phyloP scores from a whole-genome alignment of 2,329 filamentous ascomycete species.

The Penicillium sp. region DNA sequence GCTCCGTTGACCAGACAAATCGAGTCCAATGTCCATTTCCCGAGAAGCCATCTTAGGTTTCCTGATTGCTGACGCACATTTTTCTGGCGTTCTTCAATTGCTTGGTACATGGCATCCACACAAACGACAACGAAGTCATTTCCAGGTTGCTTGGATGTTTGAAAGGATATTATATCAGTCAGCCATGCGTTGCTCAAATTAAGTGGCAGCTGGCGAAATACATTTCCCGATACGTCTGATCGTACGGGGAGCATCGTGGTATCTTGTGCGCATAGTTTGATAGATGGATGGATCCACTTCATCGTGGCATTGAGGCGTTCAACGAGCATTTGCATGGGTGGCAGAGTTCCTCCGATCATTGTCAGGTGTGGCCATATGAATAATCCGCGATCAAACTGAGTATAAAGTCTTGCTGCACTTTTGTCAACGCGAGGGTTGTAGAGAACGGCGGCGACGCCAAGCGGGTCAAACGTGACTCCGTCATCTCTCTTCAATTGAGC shows the following conservation, averaged over 20 bases:
- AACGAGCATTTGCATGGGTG: slow-evolving; percentile 34
- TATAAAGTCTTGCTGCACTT: slow-evolving; percentile 33
- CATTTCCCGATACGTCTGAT: slow-evolving; percentile 27
- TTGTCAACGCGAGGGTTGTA: slow-evolving; percentile 33
- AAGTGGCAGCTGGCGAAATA: slow-evolving; percentile 34
- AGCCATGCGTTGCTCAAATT: slow-evolving; percentile 33
- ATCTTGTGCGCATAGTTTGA: slow-evolving; percentile 32
- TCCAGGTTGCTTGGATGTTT: slow-evolving; percentile 18
- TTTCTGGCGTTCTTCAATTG: slow-evolving; percentile 1
- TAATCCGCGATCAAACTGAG: slow-evolving; percentile 28
- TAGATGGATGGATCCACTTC: slow-evolving; percentile 28
- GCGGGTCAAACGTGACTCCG: slow-evolving; percentile 34
- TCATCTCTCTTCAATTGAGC: neutral
- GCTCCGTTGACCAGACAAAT: slow-evolving; percentile 27
- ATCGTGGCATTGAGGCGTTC: slow-evolving; percentile 30
- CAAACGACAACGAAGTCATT: slow-evolving; percentile 34
- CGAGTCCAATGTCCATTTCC: slow-evolving; percentile 7
- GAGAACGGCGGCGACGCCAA: slow-evolving; percentile 36
- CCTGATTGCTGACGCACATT: neutral
- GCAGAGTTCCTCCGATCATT: slow-evolving; percentile 34
- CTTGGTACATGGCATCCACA: slow-evolving; percentile 20
- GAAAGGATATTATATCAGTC: slow-evolving; percentile 30
- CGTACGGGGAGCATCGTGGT: slow-evolving; percentile 29
- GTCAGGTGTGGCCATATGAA: slow-evolving; percentile 37
- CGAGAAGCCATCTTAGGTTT: neutral